Base-by-base conservation (phyloP, 176 grass and related monocot species). In the Stipa capillata region DNA sequence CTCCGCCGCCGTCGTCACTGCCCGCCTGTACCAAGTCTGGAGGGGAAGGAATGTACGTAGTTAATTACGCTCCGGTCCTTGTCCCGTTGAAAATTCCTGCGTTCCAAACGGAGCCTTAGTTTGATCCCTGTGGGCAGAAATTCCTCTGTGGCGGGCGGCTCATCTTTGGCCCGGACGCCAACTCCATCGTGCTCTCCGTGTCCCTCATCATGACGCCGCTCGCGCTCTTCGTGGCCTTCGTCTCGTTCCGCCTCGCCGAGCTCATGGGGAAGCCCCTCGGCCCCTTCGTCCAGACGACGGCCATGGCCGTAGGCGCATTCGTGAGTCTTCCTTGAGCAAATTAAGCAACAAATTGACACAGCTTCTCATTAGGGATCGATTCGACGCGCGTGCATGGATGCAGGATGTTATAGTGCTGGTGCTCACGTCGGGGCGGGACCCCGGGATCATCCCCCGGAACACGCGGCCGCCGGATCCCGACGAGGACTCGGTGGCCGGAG, bases 81-180 rank as follows among this genome's bases (percentile, higher is more conserved):
- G n/a, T n/a, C n/a, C n/a, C n/a, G n/a, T n/a, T n/a, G n/a, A n/a
- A n/a, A n/a, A n/a, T n/a, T n/a, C n/a, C n/a, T n/a, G n/a, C n/a
- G n/a, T n/a, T n/a, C n/a, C n/a, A n/a, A n/a, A n/a, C n/a, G n/a
- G n/a, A n/a, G n/a, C n/a, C n/a, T 39, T 76, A 8, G 17, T 63
- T 63, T 8, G 24, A 47, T n/a, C n/a, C 7, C 2, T n/a, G 2
- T 44, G 1, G 52, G 36, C 80, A 93, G 91, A 91, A 48, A 82
- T 97, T 97, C 80, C 83, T 87, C 33, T 79, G 89, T 5, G 94
- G 91, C 36, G 94, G 91, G 4, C 79, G 95, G 69, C 73, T 94
- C 65, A 87, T 98, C 87, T 94, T 98, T 80, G 95, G 95, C 43
- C 95, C 92, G 25, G 95, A 98, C 85, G 90, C 82, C 34, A 90